Percentiles rank a stretch among this genome's conserved stretches.
Evolutionary conservation across 2,329 filamentous ascomycete species (phyloP).

Genomic region (Metarhizium rileyi): DNA sequence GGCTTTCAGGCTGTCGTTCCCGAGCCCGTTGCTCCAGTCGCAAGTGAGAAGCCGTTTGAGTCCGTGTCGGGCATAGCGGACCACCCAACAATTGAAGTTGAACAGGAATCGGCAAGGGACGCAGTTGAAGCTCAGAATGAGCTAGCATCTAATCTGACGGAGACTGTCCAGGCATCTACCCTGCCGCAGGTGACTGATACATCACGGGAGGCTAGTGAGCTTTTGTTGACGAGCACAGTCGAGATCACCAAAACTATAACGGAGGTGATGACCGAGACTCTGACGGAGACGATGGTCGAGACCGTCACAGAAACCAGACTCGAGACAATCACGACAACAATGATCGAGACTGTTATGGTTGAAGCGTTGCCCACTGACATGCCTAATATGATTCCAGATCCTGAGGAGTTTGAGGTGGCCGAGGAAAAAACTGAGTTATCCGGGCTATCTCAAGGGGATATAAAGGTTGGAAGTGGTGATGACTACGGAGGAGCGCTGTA

Average conservation of each 20-base stretch:
- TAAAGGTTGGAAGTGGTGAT: not conserved
- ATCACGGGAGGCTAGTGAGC: not conserved
- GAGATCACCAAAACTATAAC: constrained; percentile 10
- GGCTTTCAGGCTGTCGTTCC: not conserved
- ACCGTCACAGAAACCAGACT: constrained; percentile 1
- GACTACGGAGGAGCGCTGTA: not conserved
- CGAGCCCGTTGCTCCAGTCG: not conserved
- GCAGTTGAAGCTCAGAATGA: not conserved
- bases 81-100: not conserved
- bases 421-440: not conserved
- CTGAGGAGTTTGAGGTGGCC: constrained; percentile 3
- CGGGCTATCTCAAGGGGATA: not conserved
- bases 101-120: not conserved
- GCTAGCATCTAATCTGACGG: constrained; percentile 17
- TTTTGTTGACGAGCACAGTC: constrained; percentile 5
- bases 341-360: constrained; percentile 8
- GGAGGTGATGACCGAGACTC: constrained; percentile 10
- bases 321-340: constrained; percentile 17
- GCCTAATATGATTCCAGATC: constrained; percentile 3
- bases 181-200: constrained; percentile 1
- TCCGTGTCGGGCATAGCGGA: not conserved
- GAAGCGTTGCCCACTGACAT: constrained; percentile 9
- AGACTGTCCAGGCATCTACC: constrained; percentile 3
- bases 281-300: constrained; percentile 19
- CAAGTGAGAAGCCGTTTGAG: not conserved